Evolutionary conservation across 352 stramenopile species (phyloP), one percentile per base, ranked within the genome.

Genomic region (Phytophthora vignae): DNA sequence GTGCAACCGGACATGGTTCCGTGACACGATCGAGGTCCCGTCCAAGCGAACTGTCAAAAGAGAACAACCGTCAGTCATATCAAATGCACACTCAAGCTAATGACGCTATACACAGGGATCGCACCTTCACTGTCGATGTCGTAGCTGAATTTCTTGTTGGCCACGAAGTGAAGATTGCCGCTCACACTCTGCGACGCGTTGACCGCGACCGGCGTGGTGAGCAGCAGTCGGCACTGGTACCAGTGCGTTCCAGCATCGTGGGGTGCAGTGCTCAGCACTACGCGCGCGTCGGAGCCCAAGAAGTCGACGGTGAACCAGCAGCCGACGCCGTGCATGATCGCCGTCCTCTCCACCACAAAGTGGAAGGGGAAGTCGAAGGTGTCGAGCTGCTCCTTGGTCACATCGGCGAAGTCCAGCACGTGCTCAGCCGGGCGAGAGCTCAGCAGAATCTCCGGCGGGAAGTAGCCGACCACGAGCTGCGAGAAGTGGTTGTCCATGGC

Each of bases 251-350:
- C 88, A 17, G 79, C 73, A 19, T 89, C 82, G 14, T 92, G 82
- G 2, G 87, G 88, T 15, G 79, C 87, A 12, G 95, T 98, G 67
- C 83, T 97, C 14, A 98, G 84, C 53, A 95, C 84, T 8, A 98
- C 83, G 6, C 81, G 78, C 9, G 89, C 74, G 27, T 85, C 83
- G 15, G 84, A 94, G 3, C 97, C 97, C 44, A 91, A 83, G 69
- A 99, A 99, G 74, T 99, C 96, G 27, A 99, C 92, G 4, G 96
- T 99, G 80, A 99, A 99, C 98, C 98, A 99, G 69, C 97, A 98
- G 21, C 96, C 98, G 54, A 99, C 90, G 5, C 98, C 98, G 77
- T 98, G 98, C 65, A 99, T 87, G 46, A 98, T 93, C 5, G 93
- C 93, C 64, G 96, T 98, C 27, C 88, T 90, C 31, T 91, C 90